Evolutionary conservation across 192 early-diverging fungal genomes (phyloP), one percentile per base, ranked within the genome.

Genomic region (Coemansia sp.): DNA sequence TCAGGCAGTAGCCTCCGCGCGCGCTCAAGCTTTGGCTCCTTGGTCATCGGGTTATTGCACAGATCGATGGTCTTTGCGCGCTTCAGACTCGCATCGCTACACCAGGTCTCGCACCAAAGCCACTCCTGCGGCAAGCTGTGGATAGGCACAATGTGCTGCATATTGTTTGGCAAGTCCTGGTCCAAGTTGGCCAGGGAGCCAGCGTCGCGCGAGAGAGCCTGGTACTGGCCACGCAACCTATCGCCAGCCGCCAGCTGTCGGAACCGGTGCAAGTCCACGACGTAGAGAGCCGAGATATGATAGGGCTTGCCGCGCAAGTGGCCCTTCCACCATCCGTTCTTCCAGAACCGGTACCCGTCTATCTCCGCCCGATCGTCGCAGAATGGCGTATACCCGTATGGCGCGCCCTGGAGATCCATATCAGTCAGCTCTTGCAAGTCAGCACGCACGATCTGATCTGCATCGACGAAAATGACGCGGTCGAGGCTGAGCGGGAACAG

Each of bases 71-170:
- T 98, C 78, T 95, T 97, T 4, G 97, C 97, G 14, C 59, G 89
- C n/a, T 85, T 86, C 45, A 98, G 69, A 4, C 86, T 86, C 54
- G 86, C 88, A 69, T 98, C 94, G 31, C 90, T 89, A 74, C 97
- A 99, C 97, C 97, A 99, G 7, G 97, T 99, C 78, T 98, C 95
- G 70, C 97, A 99, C 97, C 97, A 99, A 49, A 99, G 83, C 97
- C 97, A 98, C 58, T 97, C 95, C 71, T 97, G 95, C 2, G 95
- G 94, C 73, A 98, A 74, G 3, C 94, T 95, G 62, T 89, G 89
- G 40, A 98, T 97, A 2, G 95, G 95, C 24, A 98, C 91, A 22
- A 90, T 70, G 67, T 93, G 90, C 62, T 93, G 89, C 94, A 98
- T 95, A 59, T 96, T 95, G 79, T 99, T 99, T 8, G 96, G 97